Evolutionary conservation across 225 moss, liverwort and hornwort genomes (phyloP), one percentile per base, ranked within the genome.

Genomic region (Rhytidiadelphus loreus): DNA sequence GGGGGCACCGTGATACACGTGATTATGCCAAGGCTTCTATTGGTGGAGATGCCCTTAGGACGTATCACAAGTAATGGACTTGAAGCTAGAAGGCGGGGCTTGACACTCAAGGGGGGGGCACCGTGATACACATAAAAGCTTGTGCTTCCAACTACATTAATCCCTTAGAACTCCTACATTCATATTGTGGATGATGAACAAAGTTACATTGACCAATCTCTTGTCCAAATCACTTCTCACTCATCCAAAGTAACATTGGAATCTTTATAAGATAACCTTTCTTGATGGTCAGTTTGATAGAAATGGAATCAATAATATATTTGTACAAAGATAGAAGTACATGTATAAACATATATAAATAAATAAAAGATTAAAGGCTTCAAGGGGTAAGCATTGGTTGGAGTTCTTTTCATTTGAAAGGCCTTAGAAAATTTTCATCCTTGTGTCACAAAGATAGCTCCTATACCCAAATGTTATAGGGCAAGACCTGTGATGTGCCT

Each of bases 11-110:
- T n/a, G n/a, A n/a, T n/a, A n/a, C n/a, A n/a, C n/a, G n/a, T 23
- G 1, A 13, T 0, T 0, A 0, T 6, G 1, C 4, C 0, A 3
- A 0, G 12, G 50, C 1, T 23, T 3, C 0, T 77, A 2, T 0
- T 11, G 0, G 0, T 37, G 2, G 16, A 37, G 6, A 77, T 25
- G 9, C 15, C 53, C 8, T 53, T 53, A 14, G 33, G 6, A 8
- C 0, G 1, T 53, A 35, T 35, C 0, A 1, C 0, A 0, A 1
- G 8, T 35, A 23, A 35, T 55, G 14, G 9, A 77, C 9, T 53
- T 24, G 6, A 77, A 77, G 37, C 1, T 53, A 0, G 23, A 53
- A 1, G 23, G 1, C 0, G 1, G 0, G 16, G 10, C 6, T 24
- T 77, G 6, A 37, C 0, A 0, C 1, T 53, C 1, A 8, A 23